Conservation (phyloP, 2,329 filamentous ascomycete genomes). For the Tolypocladium album region DNA sequence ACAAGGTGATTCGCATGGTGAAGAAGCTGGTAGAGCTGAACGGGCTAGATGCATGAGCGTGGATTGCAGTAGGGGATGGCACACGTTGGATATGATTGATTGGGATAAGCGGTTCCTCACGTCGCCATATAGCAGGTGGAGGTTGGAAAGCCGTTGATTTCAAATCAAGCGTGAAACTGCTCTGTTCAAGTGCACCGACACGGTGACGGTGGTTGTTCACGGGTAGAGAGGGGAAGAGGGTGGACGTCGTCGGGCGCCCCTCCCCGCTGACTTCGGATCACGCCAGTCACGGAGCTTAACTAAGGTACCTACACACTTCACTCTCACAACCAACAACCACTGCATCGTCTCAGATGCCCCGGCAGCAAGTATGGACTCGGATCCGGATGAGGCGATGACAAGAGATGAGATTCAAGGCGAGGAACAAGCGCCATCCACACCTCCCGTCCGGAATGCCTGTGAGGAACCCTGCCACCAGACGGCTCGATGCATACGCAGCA, state of each 20-base stretch:
- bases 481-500: too few species aligned
- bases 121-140: background rate
- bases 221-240: background rate
- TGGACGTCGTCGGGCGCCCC: background rate
- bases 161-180: background rate
- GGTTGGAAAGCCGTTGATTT: background rate
- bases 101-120: background rate
- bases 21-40: conserved; percentile 79
- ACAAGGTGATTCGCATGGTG: conserved; percentile 67
- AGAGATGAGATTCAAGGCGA: conserved; percentile 26
- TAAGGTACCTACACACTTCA: background rate
- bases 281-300: background rate
- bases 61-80: background rate
- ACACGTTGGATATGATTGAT: background rate
- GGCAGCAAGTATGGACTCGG: conserved; percentile 6
- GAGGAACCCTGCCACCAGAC: conserved; percentile 3
- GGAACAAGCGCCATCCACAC: background rate
- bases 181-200: background rate
- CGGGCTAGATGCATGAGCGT: conserved; percentile 57
- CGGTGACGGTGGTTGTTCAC: background rate
- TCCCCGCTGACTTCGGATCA: background rate
- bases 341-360: background rate
- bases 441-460: conserved; percentile 31
- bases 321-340: background rate
- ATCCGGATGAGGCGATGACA: conserved; percentile 29